Conservation (phyloP, 306 rosid genomes). For the Lathyrus aphaca region DNA sequence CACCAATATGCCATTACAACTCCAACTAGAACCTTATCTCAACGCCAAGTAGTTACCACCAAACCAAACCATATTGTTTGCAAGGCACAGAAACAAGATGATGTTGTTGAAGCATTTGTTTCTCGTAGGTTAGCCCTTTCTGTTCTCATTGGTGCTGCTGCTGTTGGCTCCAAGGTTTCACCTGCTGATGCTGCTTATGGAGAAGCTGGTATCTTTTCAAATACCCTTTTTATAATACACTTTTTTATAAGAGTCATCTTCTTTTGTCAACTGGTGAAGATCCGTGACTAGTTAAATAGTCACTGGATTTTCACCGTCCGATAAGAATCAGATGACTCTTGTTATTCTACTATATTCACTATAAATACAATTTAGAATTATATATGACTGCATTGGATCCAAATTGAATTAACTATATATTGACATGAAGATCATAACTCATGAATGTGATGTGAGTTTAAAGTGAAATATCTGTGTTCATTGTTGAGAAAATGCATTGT, state of each 20-base stretch:
- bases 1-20: slow-evolving; percentile 70
- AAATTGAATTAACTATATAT: not conserved
- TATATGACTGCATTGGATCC: not conserved
- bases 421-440: not conserved
- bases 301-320: not conserved
- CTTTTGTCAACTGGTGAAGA: not conserved
- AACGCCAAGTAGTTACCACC: slow-evolving; percentile 53
- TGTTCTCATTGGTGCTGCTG: slow-evolving; percentile 81
- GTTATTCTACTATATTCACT: not conserved
- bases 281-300: not conserved
- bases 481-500: not conserved
- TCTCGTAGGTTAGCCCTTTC: slow-evolving; percentile 92
- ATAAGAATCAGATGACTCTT: not conserved
- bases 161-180: slow-evolving; percentile 80
- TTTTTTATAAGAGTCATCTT: not conserved
- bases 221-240: not conserved
- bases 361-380: not conserved
- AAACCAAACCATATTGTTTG: slow-evolving; percentile 63
- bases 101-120: slow-evolving; percentile 49
- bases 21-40: slow-evolving; percentile 54
- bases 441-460: not conserved
- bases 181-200: slow-evolving; percentile 98
- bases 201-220: slow-evolving; percentile 67
- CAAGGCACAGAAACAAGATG: slow-evolving; percentile 83
- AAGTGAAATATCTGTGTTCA: not conserved